These are phyloP conservation scores for Hemileccinum rubropunctum DNA, from an alignment of 768 basidiomycete genomes.

Conservation along the genomic window DNA sequence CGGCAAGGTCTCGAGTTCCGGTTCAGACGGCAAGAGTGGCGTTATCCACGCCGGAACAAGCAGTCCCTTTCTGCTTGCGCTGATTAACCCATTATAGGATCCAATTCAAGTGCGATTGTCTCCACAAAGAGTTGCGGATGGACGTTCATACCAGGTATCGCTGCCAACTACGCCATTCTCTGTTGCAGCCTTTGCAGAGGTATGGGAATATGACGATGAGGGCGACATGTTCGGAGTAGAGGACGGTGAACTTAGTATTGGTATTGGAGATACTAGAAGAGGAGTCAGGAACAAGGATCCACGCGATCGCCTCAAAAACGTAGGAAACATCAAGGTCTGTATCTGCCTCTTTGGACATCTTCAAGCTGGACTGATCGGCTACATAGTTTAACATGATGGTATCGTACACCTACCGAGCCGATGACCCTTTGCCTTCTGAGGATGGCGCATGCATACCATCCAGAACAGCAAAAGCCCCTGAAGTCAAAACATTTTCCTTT, in stretches of 20 bases:
- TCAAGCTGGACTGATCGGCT: slow-evolving; percentile 2
- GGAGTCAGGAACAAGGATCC: slow-evolving; percentile 46
- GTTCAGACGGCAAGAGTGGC: slow-evolving; percentile 36
- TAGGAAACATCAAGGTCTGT: slow-evolving; percentile 77
- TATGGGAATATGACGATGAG: slow-evolving; percentile 98
- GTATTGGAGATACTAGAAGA: slow-evolving; percentile 33
- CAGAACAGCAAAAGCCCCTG: slow-evolving; percentile 52
- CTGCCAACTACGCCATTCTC: slow-evolving; percentile 77
- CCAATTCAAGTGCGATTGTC: slow-evolving; percentile 90
- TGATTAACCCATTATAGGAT: slow-evolving; percentile 95
- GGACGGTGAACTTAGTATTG: slow-evolving; percentile 37
- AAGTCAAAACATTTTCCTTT: slow-evolving; percentile 88
- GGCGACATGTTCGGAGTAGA: slow-evolving; percentile 71
- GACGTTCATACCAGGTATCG: slow-evolving; percentile 63
- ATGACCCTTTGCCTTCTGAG: slow-evolving; percentile 72
- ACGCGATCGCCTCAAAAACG: slow-evolving; percentile 50
- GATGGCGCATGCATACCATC: slow-evolving; percentile 49
- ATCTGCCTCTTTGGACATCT: neutral
- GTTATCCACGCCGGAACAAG: slow-evolving; percentile 70
- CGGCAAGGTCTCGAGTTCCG: slow-evolving; percentile 35
- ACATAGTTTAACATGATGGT: slow-evolving; percentile 92
- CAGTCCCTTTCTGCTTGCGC: slow-evolving; percentile 84
- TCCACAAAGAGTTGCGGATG: slow-evolving; percentile 56
- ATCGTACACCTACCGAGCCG: slow-evolving; percentile 90
- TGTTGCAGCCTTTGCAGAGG: slow-evolving; percentile 91